Base-by-base conservation (phyloP, 257 asterid genomes). In the Forsythia viridissima region DNA sequence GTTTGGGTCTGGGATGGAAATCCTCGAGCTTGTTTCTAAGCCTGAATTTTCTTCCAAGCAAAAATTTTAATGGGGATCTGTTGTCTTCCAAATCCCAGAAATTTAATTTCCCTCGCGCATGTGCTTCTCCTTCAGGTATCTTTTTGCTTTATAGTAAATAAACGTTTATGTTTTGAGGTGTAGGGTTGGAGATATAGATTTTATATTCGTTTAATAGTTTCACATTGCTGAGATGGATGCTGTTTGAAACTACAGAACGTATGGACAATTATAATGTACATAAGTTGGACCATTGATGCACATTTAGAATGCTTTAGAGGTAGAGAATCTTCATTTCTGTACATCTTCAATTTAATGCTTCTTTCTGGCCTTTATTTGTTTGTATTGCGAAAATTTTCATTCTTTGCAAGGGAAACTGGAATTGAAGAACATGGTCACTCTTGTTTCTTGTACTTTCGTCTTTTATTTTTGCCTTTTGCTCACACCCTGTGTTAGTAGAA, bases 1-100 rank as follows among this genome's bases (percentile, higher is more conserved):
- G 66, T 75, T 42, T 70, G 70, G 87, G 83, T 12, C 70, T 88
- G 59, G 86, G 90, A 30, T 87, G 89, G 93, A 87, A 83, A 79
- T 79, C 89, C 0, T 88, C 92, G 72, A 91, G 88, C 88, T 85
- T 81, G 84, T 86, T 90, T 84, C 55, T 85, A 44, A 79, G 85
- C 73, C 81, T 80, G 9, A 85, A 83, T 78, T 84, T 80, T 4
- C 36, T 34, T 12, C 74, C 89, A 41, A 71, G 66, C 76, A 74
- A 46, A 76, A 72, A 72, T 67, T 72, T 82, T 55, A 76, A 80
- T 67, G 83, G 76, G 74, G 72, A 38, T 48, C 77, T 76, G 70
- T 71, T 77, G 69, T 76, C 90, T 57, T 59, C 41, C 59, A 81
- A 75, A 72, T 80, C 88, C 68, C 80, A 72, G 73, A 85, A 81